Evolutionary conservation across 768 basidiomycete genomes (phyloP).

Genomic region (Dioszegia crocea): DNA sequence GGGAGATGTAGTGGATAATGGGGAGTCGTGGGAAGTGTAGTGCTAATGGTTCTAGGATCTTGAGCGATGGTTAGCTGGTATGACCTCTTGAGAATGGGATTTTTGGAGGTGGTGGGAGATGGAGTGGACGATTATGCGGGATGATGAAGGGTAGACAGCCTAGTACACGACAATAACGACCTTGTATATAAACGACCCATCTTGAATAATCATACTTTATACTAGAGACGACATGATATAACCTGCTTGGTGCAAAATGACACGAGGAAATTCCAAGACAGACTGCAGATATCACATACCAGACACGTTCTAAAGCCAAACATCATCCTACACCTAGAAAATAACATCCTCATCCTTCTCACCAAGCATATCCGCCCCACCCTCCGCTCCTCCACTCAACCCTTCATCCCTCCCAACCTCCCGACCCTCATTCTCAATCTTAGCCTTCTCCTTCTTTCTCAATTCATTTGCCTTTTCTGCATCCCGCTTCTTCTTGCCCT

Average conservation of each 20-base stretch:
- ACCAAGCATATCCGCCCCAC: slow-evolving; percentile 62
- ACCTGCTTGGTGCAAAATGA: no score
- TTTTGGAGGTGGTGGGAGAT: neutral
- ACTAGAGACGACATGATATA: no score
- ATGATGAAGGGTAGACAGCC: no score
- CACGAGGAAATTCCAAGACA: no score
- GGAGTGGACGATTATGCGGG: no score
- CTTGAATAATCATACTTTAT: no score
- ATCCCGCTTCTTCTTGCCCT: slow-evolving; percentile 92
- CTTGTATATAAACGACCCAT: no score
- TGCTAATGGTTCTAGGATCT: slow-evolving; percentile 5
- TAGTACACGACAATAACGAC: no score
- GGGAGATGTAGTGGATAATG: no score
- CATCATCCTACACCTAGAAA: slow-evolving; percentile 56
- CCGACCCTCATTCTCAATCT: slow-evolving; percentile 43
- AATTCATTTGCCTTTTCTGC: slow-evolving; percentile 51
- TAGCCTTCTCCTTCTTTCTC: slow-evolving; percentile 30
- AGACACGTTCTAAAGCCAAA: neutral
- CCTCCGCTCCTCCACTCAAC: slow-evolving; percentile 49
- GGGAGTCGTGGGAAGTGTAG: no score
- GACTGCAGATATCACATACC: no score
- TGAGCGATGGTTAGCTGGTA: slow-evolving; percentile 3
- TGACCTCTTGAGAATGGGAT: neutral
- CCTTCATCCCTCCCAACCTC: slow-evolving; percentile 46
- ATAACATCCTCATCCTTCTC: slow-evolving; percentile 91